A percentile compares a stretch with the other conserved stretches of the same genome.
Evolutionary conservation across 164 flowering plant genomes (phyloP).

Genomic region (Kalanchoe fedtschenkoi): DNA sequence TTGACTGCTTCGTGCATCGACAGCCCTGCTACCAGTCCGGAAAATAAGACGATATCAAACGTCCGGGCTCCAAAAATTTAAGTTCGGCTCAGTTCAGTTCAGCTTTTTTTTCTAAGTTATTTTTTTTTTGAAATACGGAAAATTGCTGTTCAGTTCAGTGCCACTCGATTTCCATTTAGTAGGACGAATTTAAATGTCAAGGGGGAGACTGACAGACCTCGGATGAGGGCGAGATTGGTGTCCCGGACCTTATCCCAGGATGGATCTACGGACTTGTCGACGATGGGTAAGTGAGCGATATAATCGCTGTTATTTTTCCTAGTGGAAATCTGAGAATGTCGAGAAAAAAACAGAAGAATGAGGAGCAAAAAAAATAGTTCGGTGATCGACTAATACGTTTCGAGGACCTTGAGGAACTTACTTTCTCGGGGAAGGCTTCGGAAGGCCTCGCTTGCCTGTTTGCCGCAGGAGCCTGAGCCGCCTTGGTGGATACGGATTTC

Average conservation of each 20-base stretch:
- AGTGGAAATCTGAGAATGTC: slow-evolving; percentile 6
- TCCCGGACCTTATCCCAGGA: slow-evolving; percentile 17
- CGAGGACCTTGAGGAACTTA: background rate
- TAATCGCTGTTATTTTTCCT: background rate
- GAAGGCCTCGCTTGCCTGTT: background rate
- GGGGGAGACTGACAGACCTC: background rate
- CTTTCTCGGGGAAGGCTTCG: background rate
- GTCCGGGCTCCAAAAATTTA: too few species aligned
- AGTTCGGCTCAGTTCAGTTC: too few species aligned
- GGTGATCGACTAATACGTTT: too few species aligned
- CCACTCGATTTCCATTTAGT: too few species aligned
- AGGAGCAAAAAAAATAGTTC: background rate
- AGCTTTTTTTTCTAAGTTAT: too few species aligned
- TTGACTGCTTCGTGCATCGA: background rate
- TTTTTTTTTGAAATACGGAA: too few species aligned
- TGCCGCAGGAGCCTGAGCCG: background rate
- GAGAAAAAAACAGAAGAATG: too few species aligned
- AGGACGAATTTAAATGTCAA: too few species aligned
- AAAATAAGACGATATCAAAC: background rate
- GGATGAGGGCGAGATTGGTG: slow-evolving; percentile 1
- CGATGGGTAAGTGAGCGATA: slow-evolving; percentile 14
- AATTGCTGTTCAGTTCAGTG: too few species aligned
- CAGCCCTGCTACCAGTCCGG: background rate
- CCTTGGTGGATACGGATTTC: background rate
- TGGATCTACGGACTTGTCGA: slow-evolving; percentile 21